Base-by-base conservation (phyloP, 2,329 filamentous ascomycete species). In the Xylariaceae sp. region DNA sequence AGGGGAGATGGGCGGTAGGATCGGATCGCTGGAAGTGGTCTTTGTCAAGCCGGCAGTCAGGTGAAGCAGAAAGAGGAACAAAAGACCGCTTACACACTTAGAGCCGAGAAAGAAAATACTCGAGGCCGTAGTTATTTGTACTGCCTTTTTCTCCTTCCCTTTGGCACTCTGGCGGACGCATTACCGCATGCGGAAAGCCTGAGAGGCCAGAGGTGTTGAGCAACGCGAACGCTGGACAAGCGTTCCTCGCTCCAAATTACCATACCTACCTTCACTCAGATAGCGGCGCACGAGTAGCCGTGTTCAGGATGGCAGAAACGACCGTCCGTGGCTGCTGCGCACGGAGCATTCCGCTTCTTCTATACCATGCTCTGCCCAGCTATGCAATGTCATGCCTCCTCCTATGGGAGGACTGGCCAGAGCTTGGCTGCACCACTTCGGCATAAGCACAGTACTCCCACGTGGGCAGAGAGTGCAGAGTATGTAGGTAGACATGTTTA, bases 51-150 rank as follows among this genome's bases (percentile, higher is more conserved):
- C 44, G 55, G 54, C 51, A 55, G 48, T 47, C 44, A 42, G 43
- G 49, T 56, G 54, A 51, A 57, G 54, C 45, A 46, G 27, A 39
- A 35, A 31, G 22, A 47, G 58, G 58, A 58, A 59, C 57, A 56
- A 57, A 54, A 58, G 42, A 32, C 41, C 17, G 38, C 43, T 52
- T 52, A 42, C 52, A 51, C 52, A 51, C 44, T 42, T 51, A 14
- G 41, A 7, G 53, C 49, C 47, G 47, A 60, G 54, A 62, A 61
- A 61, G 58, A 54, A 31, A 51, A 57, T 52, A 49, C 54, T 52
- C 62, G 58, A 59, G 49, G 36, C 42, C 50, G 56, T 49, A 53
- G 58, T 64, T 63, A 62, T 66, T 65, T 66, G 62, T 65, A 64
- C 39, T 48, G 54, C 51, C 53, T 59, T 58, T 48, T 46, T 48